A percentile compares a stretch with the other conserved stretches of the same genome.
These are phyloP conservation scores for Helicostylum pulchrum DNA, from an alignment of 192 early-diverging fungal genomes.

Conservation along the genomic window DNA sequence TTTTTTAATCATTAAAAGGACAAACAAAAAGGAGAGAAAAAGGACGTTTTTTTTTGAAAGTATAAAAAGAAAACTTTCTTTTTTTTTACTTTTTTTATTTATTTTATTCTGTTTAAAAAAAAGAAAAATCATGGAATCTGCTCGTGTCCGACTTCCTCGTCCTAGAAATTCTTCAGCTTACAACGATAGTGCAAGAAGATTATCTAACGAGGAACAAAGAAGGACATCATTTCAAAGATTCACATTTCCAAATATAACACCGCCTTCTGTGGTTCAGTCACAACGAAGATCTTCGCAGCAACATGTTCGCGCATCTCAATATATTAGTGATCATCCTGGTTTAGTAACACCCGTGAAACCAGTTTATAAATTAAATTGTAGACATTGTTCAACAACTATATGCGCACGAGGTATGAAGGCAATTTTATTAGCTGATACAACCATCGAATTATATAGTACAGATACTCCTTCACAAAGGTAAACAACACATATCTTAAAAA, in stretches of 20 bases:
- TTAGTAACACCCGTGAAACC: slow-evolving; percentile 52
- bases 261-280: slow-evolving; percentile 5
- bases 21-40: no score
- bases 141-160: slow-evolving; percentile 15
- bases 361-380: slow-evolving; percentile 67
- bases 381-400: slow-evolving; percentile 56
- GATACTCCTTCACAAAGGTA: slow-evolving; percentile 65
- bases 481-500: neutral
- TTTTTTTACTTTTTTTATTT: neutral
- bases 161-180: slow-evolving; percentile 2
- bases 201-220: neutral
- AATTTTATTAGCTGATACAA: slow-evolving; percentile 72
- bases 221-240: neutral
- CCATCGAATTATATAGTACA: slow-evolving; percentile 72
- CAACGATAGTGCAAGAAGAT: neutral
- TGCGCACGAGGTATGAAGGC: slow-evolving; percentile 82
- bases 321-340: neutral
- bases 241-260: slow-evolving; percentile 3
- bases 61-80: no score
- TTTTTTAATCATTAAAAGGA: no score
- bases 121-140: slow-evolving; percentile 1
- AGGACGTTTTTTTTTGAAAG: no score
- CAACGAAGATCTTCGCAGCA: neutral
- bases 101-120: neutral
- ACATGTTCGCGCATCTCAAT: neutral